Evolutionary conservation across 129 eudicot genomes (phyloP).

Genomic region (Centrapalus pauciflorus): DNA sequence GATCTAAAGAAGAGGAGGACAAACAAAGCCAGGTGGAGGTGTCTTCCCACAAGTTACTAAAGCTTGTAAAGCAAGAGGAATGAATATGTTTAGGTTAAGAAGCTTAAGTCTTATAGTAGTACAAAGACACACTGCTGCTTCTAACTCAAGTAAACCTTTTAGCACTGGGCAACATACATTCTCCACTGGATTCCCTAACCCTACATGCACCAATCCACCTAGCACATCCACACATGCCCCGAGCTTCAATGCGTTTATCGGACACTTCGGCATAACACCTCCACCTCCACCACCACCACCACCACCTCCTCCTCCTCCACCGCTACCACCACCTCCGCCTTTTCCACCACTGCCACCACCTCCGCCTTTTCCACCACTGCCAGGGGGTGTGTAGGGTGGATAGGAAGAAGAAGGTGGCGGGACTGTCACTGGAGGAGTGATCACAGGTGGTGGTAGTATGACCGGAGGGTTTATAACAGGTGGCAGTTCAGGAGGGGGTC

Average conservation of each 20-base stretch:
- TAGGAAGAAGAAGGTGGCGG: conserved; percentile 41
- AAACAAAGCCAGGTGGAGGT: conserved; percentile 89
- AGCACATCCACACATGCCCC: conserved; percentile 87
- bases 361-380: conserved; percentile 21
- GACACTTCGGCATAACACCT: conserved; percentile 56
- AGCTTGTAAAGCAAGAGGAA: conserved; percentile 77
- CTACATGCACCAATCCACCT: conserved; percentile 85
- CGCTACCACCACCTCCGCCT: conserved; percentile 22
- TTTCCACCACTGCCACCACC: conserved; percentile 24
- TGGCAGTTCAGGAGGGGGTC: conserved; percentile 40
- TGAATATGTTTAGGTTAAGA: conserved; percentile 65
- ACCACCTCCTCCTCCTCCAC: conserved; percentile 24
- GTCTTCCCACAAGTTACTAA: conserved; percentile 65
- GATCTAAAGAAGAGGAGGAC: conserved; percentile 55
- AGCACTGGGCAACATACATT: conserved; percentile 83
- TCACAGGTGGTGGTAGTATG: conserved; percentile 33
- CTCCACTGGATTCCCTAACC: conserved; percentile 65
- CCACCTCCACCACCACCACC: conserved; percentile 34
- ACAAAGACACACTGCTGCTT: conserved; percentile 92
- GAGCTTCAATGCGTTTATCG: conserved; percentile 69
- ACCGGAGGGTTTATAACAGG: conserved; percentile 33
- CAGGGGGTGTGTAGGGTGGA: conserved; percentile 59
- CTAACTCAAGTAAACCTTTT: conserved; percentile 84
- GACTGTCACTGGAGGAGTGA: conserved; percentile 27
- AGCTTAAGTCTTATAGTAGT: conserved; percentile 82